Conservation (phyloP, 306 rosid genomes). For the Fragaria iinumae region DNA sequence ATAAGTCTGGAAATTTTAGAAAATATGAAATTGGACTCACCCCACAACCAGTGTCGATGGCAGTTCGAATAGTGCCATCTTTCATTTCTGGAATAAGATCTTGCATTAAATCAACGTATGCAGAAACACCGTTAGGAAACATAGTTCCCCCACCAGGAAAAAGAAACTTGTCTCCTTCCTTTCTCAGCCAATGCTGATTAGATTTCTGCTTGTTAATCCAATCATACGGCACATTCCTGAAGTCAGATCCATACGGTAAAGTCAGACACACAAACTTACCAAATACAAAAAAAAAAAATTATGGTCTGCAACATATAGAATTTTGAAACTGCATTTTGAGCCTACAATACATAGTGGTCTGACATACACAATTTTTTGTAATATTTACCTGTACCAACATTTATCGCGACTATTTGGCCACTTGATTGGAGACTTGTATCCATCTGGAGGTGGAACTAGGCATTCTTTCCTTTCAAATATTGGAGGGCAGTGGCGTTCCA, state of each 20-base stretch:
- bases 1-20: neutral
- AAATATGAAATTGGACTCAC: constrained; percentile 50
- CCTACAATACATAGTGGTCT: neutral
- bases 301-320: neutral
- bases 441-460: constrained; percentile 90
- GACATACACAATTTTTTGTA: neutral
- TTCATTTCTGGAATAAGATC: constrained; percentile 90
- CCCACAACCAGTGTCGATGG: constrained; percentile 99
- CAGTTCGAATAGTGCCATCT: constrained; percentile 91
- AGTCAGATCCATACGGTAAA: constrained; percentile 21
- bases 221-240: constrained; percentile 97
- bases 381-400: constrained; percentile 92
- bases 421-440: constrained; percentile 86
- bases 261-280: constrained; percentile 2
- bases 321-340: constrained; percentile 14
- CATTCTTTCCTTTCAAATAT: constrained; percentile 79
- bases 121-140: constrained; percentile 95
- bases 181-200: constrained; percentile 89
- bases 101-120: constrained; percentile 85
- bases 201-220: constrained; percentile 97
- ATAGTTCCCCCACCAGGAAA: constrained; percentile 99
- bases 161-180: constrained; percentile 94
- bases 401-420: constrained; percentile 96
- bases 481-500: constrained; percentile 98
- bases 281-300: neutral